Evolutionary conservation across 1,284 basidiomycete species (phyloP), one percentile per base, ranked within the genome.

Genomic region (Ganoderma sinense): DNA sequence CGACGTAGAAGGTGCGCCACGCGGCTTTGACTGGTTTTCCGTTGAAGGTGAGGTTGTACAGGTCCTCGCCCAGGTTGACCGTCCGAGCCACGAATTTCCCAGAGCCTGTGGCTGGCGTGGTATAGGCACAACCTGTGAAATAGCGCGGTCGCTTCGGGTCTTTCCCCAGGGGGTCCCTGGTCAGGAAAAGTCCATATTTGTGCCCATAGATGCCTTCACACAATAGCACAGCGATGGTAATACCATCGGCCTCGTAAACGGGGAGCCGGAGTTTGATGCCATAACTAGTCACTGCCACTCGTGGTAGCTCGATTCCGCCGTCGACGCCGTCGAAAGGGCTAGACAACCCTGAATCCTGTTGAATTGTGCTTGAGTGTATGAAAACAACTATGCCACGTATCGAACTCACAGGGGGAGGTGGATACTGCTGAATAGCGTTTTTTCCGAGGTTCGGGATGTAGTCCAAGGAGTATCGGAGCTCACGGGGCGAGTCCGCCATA

Each of bases 1-100:
- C n/a, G 13, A 65, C 39, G 41, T 62, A 69, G 39, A 65, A 18
- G 48, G 56, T 55, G n/a, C 66, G 51, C 66, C 66, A 67, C 13
- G 26, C 6, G 3, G 53, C 61, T 10, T 18, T 36, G 61, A 67
- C 45, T 4, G 26, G 29, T 26, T 48, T 63, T 6, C 66, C 62
- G 11, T 36, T 23, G 62, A 67, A 59, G 18, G 11, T 18, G 14
- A 65, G 26, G 23, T 69, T 56, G 51, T 69, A 26, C 5, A 39
- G 29, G 40, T 69, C 64, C 0, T 0, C 10, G 2, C 63, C 63
- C 16, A 65, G 63, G 13, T 40, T 5, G n/a, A 14, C 53, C 36
- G 41, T 4, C 5, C 63, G 63, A 29, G n/a, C 13, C 0, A 26
- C 10, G n/a, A 10, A 26, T 16, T 4, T 36, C 13, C 23, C 20